A percentile compares a stretch with the other conserved stretches of the same genome.
Evolutionary conservation across 805 yeast genomes (phyloP).

Genomic region (Zygoascus bituminiphila): DNA sequence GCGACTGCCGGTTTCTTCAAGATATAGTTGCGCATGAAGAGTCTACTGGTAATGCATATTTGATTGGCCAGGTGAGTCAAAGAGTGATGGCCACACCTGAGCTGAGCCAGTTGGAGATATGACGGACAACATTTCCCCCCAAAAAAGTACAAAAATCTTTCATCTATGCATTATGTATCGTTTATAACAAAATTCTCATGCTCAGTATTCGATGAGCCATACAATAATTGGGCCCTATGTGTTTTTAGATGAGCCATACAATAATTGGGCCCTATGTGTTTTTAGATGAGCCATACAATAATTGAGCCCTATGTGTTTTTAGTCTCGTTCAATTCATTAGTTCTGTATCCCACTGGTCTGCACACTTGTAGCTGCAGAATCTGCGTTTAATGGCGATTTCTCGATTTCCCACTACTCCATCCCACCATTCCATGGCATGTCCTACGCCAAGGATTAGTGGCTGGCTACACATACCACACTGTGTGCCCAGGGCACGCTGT

Average conservation of each 20-base stretch:
- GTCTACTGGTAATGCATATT: constrained; percentile 35
- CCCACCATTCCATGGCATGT: constrained; percentile 29
- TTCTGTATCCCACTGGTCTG: constrained; percentile 13
- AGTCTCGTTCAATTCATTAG: too few species aligned
- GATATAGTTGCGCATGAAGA: constrained; percentile 54
- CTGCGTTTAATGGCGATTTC: constrained; percentile 4
- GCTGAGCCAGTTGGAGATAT: background rate
- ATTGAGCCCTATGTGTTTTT: too few species aligned
- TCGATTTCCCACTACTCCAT: constrained; percentile 10
- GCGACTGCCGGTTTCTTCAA: constrained; percentile 61
- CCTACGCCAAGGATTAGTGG: constrained; percentile 22
- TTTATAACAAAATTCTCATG: too few species aligned
- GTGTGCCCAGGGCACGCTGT: constrained; percentile 10
- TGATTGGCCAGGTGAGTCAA: constrained; percentile 43
- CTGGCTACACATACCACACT: constrained; percentile 27
- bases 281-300: too few species aligned
- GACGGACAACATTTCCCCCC: too few species aligned
- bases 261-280: too few species aligned
- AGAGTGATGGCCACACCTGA: background rate
- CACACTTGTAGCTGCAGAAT: constrained; percentile 12
- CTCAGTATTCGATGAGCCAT: too few species aligned
- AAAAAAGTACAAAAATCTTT: too few species aligned
- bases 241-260: too few species aligned
- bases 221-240: too few species aligned
- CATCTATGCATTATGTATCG: too few species aligned